Conservation (phyloP, 2,329 filamentous ascomycete genomes). For the Aureobasidium vineae region DNA sequence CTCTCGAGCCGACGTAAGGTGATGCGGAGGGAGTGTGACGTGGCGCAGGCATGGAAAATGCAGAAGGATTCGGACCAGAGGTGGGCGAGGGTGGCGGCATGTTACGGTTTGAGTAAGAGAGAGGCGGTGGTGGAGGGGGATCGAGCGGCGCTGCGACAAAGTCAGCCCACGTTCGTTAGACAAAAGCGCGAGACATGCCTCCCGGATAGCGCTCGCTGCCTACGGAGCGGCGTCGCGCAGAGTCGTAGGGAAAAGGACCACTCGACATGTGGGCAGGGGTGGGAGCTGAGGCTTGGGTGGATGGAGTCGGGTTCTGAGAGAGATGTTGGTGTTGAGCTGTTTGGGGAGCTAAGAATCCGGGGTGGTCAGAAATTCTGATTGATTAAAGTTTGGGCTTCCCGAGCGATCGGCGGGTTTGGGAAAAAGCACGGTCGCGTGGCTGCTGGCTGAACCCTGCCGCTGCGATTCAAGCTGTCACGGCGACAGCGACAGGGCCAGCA, state of each 20-base stretch:
- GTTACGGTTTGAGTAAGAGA: conserved; percentile 45
- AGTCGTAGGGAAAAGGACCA: conserved; percentile 42
- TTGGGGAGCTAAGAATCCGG: conserved; percentile 21
- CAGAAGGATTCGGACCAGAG: conserved; percentile 42
- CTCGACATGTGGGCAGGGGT: conserved; percentile 39
- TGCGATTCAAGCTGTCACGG: conserved; percentile 4
- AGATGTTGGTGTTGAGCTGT: conserved; percentile 2
- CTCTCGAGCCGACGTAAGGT: conserved; percentile 52
- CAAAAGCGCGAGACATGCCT: not conserved
- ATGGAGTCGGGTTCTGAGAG: conserved; percentile 29
- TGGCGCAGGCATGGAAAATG: conserved; percentile 39
- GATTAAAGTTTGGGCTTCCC: conserved; percentile 18
- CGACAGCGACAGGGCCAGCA: not conserved
- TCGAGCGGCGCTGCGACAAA: conserved; percentile 34
- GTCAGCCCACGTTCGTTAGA: conserved; percentile 23
- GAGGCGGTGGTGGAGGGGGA: conserved; percentile 38
- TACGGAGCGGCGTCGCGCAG: conserved; percentile 45
- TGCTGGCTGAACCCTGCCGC: conserved; percentile 20
- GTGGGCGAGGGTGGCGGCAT: conserved; percentile 54
- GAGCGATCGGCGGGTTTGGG: not conserved
- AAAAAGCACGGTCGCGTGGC: conserved; percentile 19
- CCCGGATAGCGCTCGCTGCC: conserved; percentile 35
- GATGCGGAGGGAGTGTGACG: conserved; percentile 48
- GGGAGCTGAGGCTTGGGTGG: conserved; percentile 32
- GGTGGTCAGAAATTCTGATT: conserved; percentile 3